Evolutionary conservation across 345 rosid species (phyloP).

Genomic region (Heritiera littoralis): DNA sequence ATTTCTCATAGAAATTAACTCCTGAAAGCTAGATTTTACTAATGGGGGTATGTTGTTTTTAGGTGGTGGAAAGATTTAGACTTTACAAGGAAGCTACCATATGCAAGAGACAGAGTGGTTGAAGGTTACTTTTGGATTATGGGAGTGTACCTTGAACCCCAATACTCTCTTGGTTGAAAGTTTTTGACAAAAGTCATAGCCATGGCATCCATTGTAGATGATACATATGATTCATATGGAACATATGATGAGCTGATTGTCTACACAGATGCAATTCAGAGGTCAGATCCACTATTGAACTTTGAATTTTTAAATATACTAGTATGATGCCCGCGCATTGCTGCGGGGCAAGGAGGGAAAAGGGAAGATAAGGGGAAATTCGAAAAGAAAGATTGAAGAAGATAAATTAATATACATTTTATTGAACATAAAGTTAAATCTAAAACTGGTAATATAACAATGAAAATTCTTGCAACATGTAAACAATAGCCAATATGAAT

Average conservation of each 20-base stretch:
- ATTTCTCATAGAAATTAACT: background rate
- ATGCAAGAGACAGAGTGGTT: slow-evolving; percentile 34
- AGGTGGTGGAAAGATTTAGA: slow-evolving; percentile 42
- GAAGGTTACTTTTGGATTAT: slow-evolving; percentile 35
- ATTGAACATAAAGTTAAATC: no score
- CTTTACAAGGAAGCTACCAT: slow-evolving; percentile 26
- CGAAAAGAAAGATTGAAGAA: no score
- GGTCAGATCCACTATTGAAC: background rate
- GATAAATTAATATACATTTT: no score
- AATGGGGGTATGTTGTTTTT: background rate
- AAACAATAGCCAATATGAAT: no score
- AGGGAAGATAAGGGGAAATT: no score
- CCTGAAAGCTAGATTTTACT: background rate
- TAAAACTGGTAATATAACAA: no score
- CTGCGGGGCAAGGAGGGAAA: no score
- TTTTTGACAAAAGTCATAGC: slow-evolving; percentile 27
- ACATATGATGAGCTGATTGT: slow-evolving; percentile 26
- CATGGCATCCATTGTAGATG: slow-evolving; percentile 28
- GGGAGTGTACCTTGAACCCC: slow-evolving; percentile 28
- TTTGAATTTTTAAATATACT: background rate
- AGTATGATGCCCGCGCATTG: no score
- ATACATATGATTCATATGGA: slow-evolving; percentile 29
- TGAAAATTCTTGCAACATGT: no score
- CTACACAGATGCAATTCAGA: slow-evolving; percentile 26
- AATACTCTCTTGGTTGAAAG: slow-evolving; percentile 26